phyloP scores from a whole-genome alignment of 2,329 filamentous ascomycete genomes.

The Penicillium fuscoglaucum region DNA sequence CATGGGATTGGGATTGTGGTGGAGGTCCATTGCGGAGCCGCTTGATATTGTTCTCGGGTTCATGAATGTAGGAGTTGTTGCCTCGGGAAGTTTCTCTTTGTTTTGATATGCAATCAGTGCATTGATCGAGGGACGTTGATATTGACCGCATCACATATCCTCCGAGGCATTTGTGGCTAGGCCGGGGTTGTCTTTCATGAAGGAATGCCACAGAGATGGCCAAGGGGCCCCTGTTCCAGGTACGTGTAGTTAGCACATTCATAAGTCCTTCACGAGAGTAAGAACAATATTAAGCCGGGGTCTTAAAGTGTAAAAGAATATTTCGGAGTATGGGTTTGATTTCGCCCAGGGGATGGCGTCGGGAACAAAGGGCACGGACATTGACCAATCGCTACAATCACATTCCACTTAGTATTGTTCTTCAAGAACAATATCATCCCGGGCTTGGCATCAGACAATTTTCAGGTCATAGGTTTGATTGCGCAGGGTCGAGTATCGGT shows the following conservation, averaged over 20 bases:
- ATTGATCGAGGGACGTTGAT: neutral
- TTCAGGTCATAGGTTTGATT: neutral
- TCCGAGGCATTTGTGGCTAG: neutral
- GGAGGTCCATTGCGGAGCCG: neutral
- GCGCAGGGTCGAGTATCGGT: neutral
- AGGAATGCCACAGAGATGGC: neutral
- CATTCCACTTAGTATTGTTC: slow-evolving; percentile 8
- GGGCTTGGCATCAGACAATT: neutral
- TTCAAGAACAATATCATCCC: slow-evolving; percentile 1
- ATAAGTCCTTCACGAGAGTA: neutral
- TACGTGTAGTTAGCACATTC: neutral
- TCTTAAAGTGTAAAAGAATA: neutral
- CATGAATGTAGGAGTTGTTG: slow-evolving; percentile 1
- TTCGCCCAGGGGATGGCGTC: neutral
- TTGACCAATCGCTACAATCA: slow-evolving; percentile 1
- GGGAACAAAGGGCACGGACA: neutral
- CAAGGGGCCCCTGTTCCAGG: neutral
- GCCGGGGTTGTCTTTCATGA: neutral
- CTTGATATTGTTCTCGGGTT: slow-evolving; percentile 8
- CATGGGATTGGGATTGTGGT: neutral
- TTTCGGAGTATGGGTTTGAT: neutral
- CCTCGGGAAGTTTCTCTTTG: slow-evolving; percentile 3
- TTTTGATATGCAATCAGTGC: neutral
- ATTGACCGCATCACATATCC: neutral
- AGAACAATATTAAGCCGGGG: slow-evolving; percentile 10